Base-by-base conservation (phyloP, 2,329 filamentous ascomycete species). In the Dothiorella sarmentorum region DNA sequence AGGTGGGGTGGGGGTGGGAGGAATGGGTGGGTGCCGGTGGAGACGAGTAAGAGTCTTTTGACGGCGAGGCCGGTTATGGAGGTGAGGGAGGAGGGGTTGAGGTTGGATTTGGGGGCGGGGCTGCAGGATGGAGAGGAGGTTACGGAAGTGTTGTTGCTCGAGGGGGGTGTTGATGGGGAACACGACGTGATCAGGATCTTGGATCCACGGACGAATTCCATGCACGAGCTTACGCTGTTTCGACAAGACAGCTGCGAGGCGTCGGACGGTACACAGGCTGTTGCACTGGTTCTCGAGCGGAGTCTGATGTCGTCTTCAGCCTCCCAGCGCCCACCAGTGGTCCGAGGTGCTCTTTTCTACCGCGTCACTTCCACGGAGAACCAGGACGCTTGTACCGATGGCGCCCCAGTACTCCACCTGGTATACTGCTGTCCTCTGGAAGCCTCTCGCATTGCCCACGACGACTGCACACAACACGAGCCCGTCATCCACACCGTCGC, bases 11-110 rank as follows among this genome's bases (percentile, higher is more conserved):
- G 42, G 22, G 42, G 13, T 1, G 62, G 62, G 3, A 56, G 22
- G 24, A 49, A 61, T 15, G 38, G 58, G n/a, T 60, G 58, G 58
- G 40, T 60, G 6, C 51, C 45, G 18, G 45, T 35, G 22, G 45
- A 51, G 31, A 27, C 27, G 45, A 51, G 45, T n/a, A 51, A 51
- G 31, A 33, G 45, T 35, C 9, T 10, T n/a, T n/a, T 51, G 17
- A 51, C 27, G n/a, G 18, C 4, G 13, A 20, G 7, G 31, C 45
- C 45, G 13, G 31, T 24, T 1, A 37, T 51, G 42, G 22, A 44
- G 10, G 13, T 44, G 4, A 11, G n/a, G 42, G 20, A 51, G 20
- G 45, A 18, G 17, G n/a, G 31, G 33, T 47, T 58, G 18, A 11
- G 33, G 20, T 31, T 27, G 24, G 44, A 17, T 15, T 7, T 20